phyloP scores from a whole-genome alignment of 345 rosid species.

The Aquilaria sinensis region DNA sequence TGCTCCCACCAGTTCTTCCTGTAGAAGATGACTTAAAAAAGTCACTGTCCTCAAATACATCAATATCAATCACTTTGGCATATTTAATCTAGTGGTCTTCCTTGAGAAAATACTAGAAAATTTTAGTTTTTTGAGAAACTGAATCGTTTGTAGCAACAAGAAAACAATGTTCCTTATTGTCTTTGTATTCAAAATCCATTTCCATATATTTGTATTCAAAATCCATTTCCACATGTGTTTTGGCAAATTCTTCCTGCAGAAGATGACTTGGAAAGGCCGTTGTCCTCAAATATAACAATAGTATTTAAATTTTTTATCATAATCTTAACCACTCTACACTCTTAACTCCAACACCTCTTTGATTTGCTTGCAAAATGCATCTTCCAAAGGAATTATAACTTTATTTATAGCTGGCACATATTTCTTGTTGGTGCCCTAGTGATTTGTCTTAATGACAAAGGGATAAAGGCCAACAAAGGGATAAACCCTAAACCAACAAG shows the following conservation, averaged over 20 bases:
- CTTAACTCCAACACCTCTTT: constrained; percentile 86
- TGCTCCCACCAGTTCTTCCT: constrained; percentile 41
- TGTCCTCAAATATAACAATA: constrained; percentile 61
- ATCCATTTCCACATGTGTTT: too few relatives aligned
- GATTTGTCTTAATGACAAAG: too few relatives aligned
- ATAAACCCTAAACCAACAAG: constrained; percentile 45
- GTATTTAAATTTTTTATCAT: constrained; percentile 78
- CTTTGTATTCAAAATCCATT: too few relatives aligned
- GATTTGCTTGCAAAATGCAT: constrained; percentile 92
- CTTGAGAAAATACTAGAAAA: too few relatives aligned
- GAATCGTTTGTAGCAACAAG: too few relatives aligned
- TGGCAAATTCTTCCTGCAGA: not conserved
- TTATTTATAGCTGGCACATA: constrained; percentile 88
- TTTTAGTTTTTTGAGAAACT: too few relatives aligned
- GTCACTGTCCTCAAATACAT: too few relatives aligned
- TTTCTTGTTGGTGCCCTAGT: constrained; percentile 51
- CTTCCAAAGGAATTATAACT: constrained; percentile 86
- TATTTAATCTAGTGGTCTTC: too few relatives aligned
- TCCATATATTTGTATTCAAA: too few relatives aligned
- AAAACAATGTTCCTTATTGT: too few relatives aligned
- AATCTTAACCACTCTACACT: constrained; percentile 73
- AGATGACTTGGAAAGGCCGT: constrained; percentile 34
- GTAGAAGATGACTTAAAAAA: too few relatives aligned
- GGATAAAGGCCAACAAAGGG: constrained; percentile 54
- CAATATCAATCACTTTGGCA: too few relatives aligned